These are phyloP conservation scores for Termitomyces sp. DNA, from an alignment of 768 basidiomycete species.

Conservation along the genomic window DNA sequence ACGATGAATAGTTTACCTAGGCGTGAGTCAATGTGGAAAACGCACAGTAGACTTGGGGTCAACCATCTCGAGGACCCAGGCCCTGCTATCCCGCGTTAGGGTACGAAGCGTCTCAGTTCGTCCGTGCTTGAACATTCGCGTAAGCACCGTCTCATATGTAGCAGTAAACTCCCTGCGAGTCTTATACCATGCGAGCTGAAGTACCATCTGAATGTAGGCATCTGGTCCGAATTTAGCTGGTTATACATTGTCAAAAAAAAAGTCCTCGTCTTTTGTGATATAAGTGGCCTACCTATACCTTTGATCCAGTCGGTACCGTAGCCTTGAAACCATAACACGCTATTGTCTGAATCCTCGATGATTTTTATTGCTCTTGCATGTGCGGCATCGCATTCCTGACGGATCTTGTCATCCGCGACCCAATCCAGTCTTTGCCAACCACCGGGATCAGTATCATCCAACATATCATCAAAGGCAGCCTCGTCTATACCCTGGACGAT, in stretches of 20 bases:
- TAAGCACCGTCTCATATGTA: constrained; percentile 90
- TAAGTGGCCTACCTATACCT: constrained; percentile 44
- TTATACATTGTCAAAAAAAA: neutral
- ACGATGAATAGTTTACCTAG: neutral
- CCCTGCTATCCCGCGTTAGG: constrained; percentile 64
- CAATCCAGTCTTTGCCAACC: constrained; percentile 70
- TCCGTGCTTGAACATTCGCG: constrained; percentile 80
- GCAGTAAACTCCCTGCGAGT: constrained; percentile 74
- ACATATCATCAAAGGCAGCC: constrained; percentile 28
- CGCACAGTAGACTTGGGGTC: constrained; percentile 46
- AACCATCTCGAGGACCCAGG: constrained; percentile 73
- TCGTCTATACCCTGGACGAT: constrained; percentile 62
- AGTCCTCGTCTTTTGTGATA: neutral
- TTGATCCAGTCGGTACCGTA: constrained; percentile 91
- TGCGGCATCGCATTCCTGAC: constrained; percentile 53
- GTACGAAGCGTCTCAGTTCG: constrained; percentile 88
- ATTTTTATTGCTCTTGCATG: constrained; percentile 48
- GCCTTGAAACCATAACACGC: constrained; percentile 73
- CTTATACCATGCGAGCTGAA: constrained; percentile 89
- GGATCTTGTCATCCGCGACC: constrained; percentile 57
- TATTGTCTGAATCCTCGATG: constrained; percentile 76
- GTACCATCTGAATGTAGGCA: constrained; percentile 84
- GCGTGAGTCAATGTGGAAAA: neutral
- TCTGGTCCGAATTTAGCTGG: constrained; percentile 56
- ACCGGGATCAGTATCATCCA: constrained; percentile 8